A percentile compares a stretch with the other conserved stretches of the same genome.
phyloP scores from a whole-genome alignment of 2,329 filamentous ascomycete species.

The Aspergillus unguis region DNA sequence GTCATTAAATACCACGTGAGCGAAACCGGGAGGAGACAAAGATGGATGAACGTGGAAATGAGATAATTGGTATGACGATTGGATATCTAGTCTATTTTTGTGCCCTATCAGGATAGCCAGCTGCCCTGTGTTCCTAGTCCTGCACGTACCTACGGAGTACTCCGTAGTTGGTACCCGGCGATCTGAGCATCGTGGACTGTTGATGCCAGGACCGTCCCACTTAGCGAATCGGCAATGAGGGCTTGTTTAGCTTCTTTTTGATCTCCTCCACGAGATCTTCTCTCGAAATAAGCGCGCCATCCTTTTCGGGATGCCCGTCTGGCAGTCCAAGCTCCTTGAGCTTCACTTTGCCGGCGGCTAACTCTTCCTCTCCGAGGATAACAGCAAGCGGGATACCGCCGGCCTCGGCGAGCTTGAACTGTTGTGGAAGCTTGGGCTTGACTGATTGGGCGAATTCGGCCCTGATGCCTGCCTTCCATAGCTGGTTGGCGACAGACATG shows the following conservation, averaged over 20 bases:
- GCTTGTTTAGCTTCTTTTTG: slow-evolving; percentile 9
- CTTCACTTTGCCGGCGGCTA: slow-evolving; percentile 77
- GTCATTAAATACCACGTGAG: slow-evolving; percentile 4
- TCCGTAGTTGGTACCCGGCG: no score
- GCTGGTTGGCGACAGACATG: slow-evolving; percentile 69
- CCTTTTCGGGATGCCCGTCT: slow-evolving; percentile 84
- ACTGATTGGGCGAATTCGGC: slow-evolving; percentile 86
- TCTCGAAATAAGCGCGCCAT: slow-evolving; percentile 65
- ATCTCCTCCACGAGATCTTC: slow-evolving; percentile 10
- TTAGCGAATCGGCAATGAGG: slow-evolving; percentile 2
- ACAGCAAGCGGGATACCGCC: slow-evolving; percentile 79
- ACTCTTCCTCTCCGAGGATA: slow-evolving; percentile 87
- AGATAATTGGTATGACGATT: slow-evolving; percentile 4
- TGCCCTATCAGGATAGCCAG: slow-evolving; percentile 14
- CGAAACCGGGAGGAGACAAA: neutral
- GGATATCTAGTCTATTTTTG: slow-evolving; percentile 12
- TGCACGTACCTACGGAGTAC: no score
- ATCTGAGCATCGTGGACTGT: neutral
- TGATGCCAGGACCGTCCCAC: neutral
- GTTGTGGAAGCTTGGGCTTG: slow-evolving; percentile 81
- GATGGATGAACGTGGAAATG: neutral
- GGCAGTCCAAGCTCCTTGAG: slow-evolving; percentile 80
- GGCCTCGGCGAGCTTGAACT: slow-evolving; percentile 86
- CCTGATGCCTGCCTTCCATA: slow-evolving; percentile 89
- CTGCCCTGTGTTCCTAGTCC: slow-evolving; percentile 10